A percentile compares a stretch with the other conserved stretches of the same genome.
Evolutionary conservation across 2,329 filamentous ascomycete species (phyloP).

Genomic region (Neofusicoccum laricinum): DNA sequence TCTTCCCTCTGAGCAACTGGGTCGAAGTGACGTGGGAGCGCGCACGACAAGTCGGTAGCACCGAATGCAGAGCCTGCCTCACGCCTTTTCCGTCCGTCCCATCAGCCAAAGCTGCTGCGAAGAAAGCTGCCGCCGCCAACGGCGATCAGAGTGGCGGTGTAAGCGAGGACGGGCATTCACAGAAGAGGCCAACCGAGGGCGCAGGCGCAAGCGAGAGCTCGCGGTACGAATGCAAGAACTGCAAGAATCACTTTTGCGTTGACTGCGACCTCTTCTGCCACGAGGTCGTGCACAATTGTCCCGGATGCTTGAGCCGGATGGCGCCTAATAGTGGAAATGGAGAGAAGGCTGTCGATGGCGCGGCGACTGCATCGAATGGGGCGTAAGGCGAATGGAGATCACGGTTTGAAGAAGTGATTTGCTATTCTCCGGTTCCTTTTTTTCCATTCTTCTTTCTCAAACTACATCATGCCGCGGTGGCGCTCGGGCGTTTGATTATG

Average conservation of each 20-base stretch:
- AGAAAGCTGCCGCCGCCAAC: neutral
- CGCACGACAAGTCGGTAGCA: constrained; percentile 48
- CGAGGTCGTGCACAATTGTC: constrained; percentile 92
- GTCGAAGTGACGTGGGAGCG: constrained; percentile 80
- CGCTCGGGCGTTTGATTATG: too few relatives aligned
- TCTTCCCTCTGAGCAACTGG: constrained; percentile 70
- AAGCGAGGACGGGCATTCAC: constrained; percentile 24
- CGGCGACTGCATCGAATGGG: neutral
- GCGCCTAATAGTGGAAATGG: too few relatives aligned
- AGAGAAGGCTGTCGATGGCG: neutral
- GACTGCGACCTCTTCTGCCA: constrained; percentile 97
- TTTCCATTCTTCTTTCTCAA: too few relatives aligned
- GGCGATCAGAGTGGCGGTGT: constrained; percentile 16
- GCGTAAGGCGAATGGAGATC: neutral
- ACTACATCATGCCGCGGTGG: too few relatives aligned
- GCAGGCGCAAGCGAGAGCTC: constrained; percentile 78
- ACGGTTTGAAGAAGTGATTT: too few relatives aligned
- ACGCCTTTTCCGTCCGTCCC: constrained; percentile 62
- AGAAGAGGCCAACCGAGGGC: constrained; percentile 41
- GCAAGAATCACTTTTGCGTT: constrained; percentile 89
- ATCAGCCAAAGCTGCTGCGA: constrained; percentile 17
- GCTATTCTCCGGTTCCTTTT: too few relatives aligned
- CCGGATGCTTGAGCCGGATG: constrained; percentile 66
- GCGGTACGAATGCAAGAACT: constrained; percentile 86
- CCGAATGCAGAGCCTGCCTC: constrained; percentile 76